Conservation (phyloP, 2,329 filamentous ascomycete species). For the Sphaerulina musiva region DNA sequence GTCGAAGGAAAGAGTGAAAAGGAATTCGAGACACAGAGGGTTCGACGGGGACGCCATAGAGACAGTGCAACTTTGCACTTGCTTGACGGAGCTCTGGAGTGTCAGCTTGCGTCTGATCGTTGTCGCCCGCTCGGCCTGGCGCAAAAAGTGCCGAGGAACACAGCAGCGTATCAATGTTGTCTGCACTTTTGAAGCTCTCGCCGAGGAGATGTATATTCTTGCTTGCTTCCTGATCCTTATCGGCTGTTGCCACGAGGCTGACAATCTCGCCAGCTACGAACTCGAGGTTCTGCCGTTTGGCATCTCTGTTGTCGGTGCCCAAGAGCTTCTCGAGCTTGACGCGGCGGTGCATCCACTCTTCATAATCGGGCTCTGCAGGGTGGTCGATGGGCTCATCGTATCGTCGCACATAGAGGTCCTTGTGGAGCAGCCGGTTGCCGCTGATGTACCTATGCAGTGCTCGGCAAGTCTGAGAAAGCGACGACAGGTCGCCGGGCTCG, state of each 20-base stretch:
- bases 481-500: constrained; percentile 51
- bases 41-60: constrained; percentile 58
- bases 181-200: constrained; percentile 38
- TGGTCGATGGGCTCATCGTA: constrained; percentile 26
- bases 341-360: constrained; percentile 32
- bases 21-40: constrained; percentile 23
- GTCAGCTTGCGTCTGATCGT: constrained; percentile 35
- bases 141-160: constrained; percentile 58
- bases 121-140: constrained; percentile 43
- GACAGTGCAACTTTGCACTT: constrained; percentile 61
- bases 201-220: constrained; percentile 40
- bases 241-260: constrained; percentile 23
- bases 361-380: constrained; percentile 33
- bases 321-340: constrained; percentile 43
- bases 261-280: constrained; percentile 25
- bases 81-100: constrained; percentile 50
- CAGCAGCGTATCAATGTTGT: constrained; percentile 56
- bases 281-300: constrained; percentile 37
- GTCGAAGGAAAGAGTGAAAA: constrained; percentile 23
- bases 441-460: constrained; percentile 50
- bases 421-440: constrained; percentile 55
- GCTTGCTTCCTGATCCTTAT: constrained; percentile 37
- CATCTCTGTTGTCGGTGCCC: constrained; percentile 34
- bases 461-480: constrained; percentile 48
- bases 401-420: constrained; percentile 53